Percentiles rank a stretch among this genome's conserved stretches.
phyloP scores from a whole-genome alignment of 1,284 basidiomycete species.

The Rhodotorula sp. region DNA sequence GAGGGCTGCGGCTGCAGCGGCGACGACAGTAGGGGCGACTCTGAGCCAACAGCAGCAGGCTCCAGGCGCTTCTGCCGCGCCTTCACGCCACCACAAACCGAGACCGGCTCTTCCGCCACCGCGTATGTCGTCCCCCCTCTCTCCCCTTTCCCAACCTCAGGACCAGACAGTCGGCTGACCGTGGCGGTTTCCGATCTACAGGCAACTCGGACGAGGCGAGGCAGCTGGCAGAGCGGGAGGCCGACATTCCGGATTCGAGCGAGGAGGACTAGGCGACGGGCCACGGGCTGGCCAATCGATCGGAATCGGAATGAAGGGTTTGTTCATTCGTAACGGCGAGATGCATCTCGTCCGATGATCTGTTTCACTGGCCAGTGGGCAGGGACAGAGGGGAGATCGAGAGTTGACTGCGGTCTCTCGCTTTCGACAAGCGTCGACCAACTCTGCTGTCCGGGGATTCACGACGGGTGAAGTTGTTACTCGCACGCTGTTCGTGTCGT shows the following conservation, averaged over 20 bases:
- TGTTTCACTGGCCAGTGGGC: no score
- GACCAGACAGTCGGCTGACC: no score
- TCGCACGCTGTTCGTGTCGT: no score
- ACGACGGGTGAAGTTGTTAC: no score
- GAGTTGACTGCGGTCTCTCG: no score
- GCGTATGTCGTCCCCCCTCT: neutral
- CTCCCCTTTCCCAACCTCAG: no score
- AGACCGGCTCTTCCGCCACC: neutral
- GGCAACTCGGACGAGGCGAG: slow-evolving; percentile 2
- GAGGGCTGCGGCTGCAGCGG: neutral
- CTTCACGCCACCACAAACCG: neutral
- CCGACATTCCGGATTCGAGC: slow-evolving; percentile 18
- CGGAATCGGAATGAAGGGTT: neutral
- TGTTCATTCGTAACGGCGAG: neutral
- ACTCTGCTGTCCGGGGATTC: no score
- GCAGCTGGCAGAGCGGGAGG: slow-evolving; percentile 5
- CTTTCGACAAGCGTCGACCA: no score
- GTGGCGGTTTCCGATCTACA: no score
- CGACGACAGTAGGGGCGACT: neutral
- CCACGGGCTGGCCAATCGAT: neutral
- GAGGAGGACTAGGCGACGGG: slow-evolving; percentile 6
- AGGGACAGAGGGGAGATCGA: no score
- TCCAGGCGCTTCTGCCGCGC: no score
- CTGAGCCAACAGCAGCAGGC: neutral
- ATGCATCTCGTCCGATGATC: no score